Conservation (phyloP, 306 rosid genomes). For the Abrus pulchellus region DNA sequence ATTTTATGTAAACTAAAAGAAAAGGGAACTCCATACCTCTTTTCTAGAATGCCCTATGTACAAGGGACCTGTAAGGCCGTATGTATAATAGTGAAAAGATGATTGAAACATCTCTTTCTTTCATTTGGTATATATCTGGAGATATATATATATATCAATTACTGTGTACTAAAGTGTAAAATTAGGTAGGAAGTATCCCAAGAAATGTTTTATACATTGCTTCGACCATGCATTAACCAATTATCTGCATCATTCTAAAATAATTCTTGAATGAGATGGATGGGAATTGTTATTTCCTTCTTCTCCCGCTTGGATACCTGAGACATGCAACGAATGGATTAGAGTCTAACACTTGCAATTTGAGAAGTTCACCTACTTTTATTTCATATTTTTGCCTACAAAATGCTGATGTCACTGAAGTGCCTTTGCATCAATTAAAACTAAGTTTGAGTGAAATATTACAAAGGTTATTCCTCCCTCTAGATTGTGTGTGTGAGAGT, state of each 20-base stretch:
- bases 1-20: neutral
- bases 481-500: neutral
- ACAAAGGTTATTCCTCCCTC: neutral
- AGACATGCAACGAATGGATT: constrained; percentile 11
- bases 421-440: neutral
- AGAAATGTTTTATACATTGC: neutral
- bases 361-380: neutral
- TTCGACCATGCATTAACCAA: neutral
- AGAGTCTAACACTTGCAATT: neutral
- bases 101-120: constrained; percentile 38
- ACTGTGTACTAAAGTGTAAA: neutral
- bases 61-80: neutral
- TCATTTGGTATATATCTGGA: neutral
- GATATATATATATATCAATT: neutral
- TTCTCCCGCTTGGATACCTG: constrained; percentile 2
- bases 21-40: neutral
- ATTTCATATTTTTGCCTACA: neutral
- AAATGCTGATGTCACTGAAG: neutral
- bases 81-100: neutral
- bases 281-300: neutral
- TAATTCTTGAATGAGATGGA: neutral
- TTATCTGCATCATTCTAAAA: neutral
- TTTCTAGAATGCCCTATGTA: neutral
- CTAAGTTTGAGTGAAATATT: neutral
- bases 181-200: neutral